Base-by-base conservation (phyloP, 305 asterid species). In the Fraxinus floribunda region DNA sequence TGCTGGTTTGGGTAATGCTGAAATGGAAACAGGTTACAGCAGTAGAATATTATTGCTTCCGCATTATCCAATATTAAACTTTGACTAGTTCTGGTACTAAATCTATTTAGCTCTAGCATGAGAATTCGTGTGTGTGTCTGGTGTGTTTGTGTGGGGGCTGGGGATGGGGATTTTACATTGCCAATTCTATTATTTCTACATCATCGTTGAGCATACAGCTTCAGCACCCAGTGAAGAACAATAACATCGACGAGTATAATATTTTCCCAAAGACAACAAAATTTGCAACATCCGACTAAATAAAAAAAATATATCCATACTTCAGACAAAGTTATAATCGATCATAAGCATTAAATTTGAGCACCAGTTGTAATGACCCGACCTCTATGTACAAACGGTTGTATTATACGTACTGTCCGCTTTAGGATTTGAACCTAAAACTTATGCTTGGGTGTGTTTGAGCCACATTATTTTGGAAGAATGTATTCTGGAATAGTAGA, bases 331-430 rank as follows among this genome's bases (percentile, higher is more conserved):
- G 71, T 64, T 20, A 32, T 74, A 73, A 10, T 38, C 32, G 73
- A 29, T 36, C 57, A 70, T 36, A 79, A 79, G 73, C 78, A 22
- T 55, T 76, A 3, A 66, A 80, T 49, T 74, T 44, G 32, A 78
- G 79, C 52, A 80, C n/a, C 22, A 77, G 20, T 16, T 57, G 68
- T 39, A 39, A 39, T 7, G 13, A 39, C 3, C 46, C 11, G 46
- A 39, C 46, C 46, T 1, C 11, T 39, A 39, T 39, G 46, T 39
- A 2, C 46, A 39, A 39, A 8, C 11, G 46, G 13, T 39, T 39
- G 3, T 8, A 39, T 39, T 11, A 8, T 39, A 39, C 3, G 46
- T 8, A 39, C 11, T 1, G 13, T 39, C 11, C 3, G 13, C 3
- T 39, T 39, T 39, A 0, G 13, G 13, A 39, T 39, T 39, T 10